phyloP scores from a whole-genome alignment of 805 yeast species.

The Scheffersomyces stipitis region DNA sequence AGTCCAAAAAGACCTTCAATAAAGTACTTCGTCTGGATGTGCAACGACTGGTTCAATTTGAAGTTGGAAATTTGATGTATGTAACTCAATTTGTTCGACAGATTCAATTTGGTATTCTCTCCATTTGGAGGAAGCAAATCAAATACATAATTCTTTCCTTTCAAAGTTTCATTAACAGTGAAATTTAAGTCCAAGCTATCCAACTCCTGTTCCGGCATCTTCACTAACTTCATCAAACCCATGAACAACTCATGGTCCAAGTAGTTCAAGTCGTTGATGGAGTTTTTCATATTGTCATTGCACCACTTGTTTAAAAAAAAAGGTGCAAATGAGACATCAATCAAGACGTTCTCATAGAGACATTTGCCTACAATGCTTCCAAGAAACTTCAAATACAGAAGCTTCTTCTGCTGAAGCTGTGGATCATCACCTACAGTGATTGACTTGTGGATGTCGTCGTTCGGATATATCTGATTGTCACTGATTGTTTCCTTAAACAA shows the following conservation, averaged over 20 bases:
- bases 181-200: constrained; percentile 64
- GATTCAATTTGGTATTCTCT: constrained; percentile 51
- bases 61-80: constrained; percentile 76
- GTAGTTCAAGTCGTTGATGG: constrained; percentile 76
- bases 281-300: constrained; percentile 47
- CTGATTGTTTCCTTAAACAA: constrained; percentile 44
- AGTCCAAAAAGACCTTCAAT: constrained; percentile 69
- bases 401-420: constrained; percentile 22
- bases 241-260: constrained; percentile 67
- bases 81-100: constrained; percentile 65
- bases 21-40: constrained; percentile 60
- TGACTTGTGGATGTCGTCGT: constrained; percentile 49
- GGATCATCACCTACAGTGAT: constrained; percentile 30
- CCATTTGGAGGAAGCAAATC: constrained; percentile 65
- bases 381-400: constrained; percentile 53
- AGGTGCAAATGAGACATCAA: constrained; percentile 83
- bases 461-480: constrained; percentile 72
- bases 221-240: constrained; percentile 61
- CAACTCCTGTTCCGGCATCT: constrained; percentile 55
- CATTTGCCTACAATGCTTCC: constrained; percentile 90
- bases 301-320: constrained; percentile 75
- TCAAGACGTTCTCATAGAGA: constrained; percentile 74
- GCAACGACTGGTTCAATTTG: constrained; percentile 64
- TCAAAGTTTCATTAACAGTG: constrained; percentile 53
- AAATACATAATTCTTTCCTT: constrained; percentile 39